Percentiles rank a stretch among this genome's conserved stretches.
Conservation (phyloP, 768 basidiomycete species). For the Favolaschia claudopus region DNA sequence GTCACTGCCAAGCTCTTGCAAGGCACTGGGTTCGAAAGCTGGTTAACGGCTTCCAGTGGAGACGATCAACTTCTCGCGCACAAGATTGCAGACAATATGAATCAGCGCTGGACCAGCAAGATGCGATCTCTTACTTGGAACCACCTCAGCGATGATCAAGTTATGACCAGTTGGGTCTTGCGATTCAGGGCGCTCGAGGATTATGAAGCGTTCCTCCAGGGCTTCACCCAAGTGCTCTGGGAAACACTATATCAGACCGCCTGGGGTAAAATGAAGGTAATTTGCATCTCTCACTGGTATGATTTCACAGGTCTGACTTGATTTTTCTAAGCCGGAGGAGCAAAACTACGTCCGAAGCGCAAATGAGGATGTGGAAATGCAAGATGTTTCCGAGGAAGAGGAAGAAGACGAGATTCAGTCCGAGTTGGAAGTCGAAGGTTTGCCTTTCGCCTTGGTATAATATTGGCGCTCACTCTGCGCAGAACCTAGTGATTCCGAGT, state of each 20-base stretch:
- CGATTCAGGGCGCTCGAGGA: conserved; percentile 64
- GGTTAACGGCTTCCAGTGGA: conserved; percentile 61
- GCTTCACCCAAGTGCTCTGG: conserved; percentile 80
- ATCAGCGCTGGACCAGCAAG: conserved; percentile 68
- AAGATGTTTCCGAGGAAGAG: conserved; percentile 73
- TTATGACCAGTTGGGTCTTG: conserved; percentile 83
- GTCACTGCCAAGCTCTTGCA: conserved; percentile 62
- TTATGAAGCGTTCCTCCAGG: conserved; percentile 65
- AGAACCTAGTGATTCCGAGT: conserved; percentile 54
- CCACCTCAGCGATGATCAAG: conserved; percentile 59
- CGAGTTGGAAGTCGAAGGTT: conserved; percentile 68
- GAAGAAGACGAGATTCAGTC: conserved; percentile 81
- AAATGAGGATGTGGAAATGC: conserved; percentile 91
- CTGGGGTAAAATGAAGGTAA: conserved; percentile 85
- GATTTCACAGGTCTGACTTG: not conserved
- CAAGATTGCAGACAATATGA: conserved; percentile 71
- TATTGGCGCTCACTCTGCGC: conserved; percentile 14
- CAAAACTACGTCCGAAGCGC: conserved; percentile 83
- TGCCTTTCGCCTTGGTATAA: conserved; percentile 15
- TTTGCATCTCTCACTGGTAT: conserved; percentile 16
- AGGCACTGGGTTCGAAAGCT: conserved; percentile 60
- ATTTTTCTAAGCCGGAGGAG: conserved; percentile 71
- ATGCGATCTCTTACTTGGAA: conserved; percentile 91
- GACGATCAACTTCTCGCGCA: conserved; percentile 65
- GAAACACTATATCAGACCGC: conserved; percentile 75